Percentiles rank a stretch among this genome's conserved stretches.
These are phyloP conservation scores for Pseudoperonospora humuli DNA, from an alignment of 352 stramenopile genomes.

Conservation along the genomic window DNA sequence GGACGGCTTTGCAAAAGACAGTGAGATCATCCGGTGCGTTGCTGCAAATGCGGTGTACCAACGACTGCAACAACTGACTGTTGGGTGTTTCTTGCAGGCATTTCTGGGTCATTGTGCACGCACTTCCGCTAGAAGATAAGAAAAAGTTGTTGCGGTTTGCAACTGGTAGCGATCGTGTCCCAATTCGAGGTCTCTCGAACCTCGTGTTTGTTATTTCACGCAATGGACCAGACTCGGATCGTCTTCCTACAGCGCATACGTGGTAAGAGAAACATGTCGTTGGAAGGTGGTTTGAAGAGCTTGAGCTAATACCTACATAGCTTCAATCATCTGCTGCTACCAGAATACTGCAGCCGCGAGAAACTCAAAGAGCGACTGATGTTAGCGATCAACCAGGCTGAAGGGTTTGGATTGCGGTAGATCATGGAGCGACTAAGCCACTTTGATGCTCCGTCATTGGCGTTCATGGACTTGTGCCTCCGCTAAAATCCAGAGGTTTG, in stretches of 20 bases:
- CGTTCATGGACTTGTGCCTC: no score
- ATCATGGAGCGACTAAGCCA: no score
- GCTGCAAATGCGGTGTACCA: no score
- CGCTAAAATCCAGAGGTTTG: no score
- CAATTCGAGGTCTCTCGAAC: conserved; percentile 71
- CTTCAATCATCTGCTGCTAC: conserved; percentile 86
- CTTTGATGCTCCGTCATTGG: no score
- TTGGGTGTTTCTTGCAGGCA: conserved; percentile 24
- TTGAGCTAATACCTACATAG: conserved; percentile 20
- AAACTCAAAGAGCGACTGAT: conserved; percentile 78
- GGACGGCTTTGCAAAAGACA: conserved; percentile 64
- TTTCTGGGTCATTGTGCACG: conserved; percentile 81
- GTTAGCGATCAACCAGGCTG: conserved; percentile 72
- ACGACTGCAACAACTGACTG: not conserved
- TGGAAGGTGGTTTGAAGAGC: not conserved
- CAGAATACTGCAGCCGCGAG: conserved; percentile 64
- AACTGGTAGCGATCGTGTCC: conserved; percentile 79
- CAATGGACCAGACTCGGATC: conserved; percentile 74
- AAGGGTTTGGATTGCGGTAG: conserved; percentile 77
- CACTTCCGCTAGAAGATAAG: conserved; percentile 72
- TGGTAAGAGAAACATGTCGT: conserved; percentile 37
- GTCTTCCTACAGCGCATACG: conserved; percentile 80
- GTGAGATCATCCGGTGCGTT: conserved; percentile 47
- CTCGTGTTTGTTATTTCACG: conserved; percentile 81
- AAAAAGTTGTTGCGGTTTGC: conserved; percentile 82